Evolutionary conservation across 441 rosid genomes (phyloP), one percentile per base, ranked within the genome.

Genomic region (Pelargonium fulgidum): DNA sequence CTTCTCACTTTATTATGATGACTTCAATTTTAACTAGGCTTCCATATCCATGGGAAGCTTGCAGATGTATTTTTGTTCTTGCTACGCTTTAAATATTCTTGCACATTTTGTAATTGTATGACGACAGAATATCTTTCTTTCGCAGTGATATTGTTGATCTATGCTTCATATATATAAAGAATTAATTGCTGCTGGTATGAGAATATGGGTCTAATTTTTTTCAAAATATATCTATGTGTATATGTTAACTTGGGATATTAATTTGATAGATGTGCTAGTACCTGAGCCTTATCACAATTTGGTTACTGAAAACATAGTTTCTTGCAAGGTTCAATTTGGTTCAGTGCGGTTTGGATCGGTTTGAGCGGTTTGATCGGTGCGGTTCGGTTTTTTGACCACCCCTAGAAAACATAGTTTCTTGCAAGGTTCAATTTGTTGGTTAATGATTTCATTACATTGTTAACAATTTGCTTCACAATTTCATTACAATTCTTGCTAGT

Each of bases 131-230:
- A n/a, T 44, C 61, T 33, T 13, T 73, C 68, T 17, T 74, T 29
- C 10, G 39, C 85, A 91, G 97, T 67, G 89, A 85, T 69, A 66
- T 80, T 1, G 84, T 93, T 7, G 88, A 52, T 87, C 98, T 26
- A 79, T 93, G 95, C 96, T 93, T 82, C 97, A 96, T 48, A 88
- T 89, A 69, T 93, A 93, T 79, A 77, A 85, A 71, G 90, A 91
- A 79, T 89, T 93, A 58, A 87, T 88, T 64, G 87, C 91, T 62
- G 93, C 87, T 41, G 95, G 93, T 36, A 68, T 93, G 56, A 85
- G 74, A 80, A 83, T 93, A 77, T 89, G 98, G 97, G 91, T 91
- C 26, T 91, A 71, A 29, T 1, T 2, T 29, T 0, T 29, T 29
- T 29, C 33, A 29, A 29, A 29, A 29, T 29, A 29, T 29, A 29